Evolutionary conservation across 257 asterid genomes (phyloP).

Genomic region (Forsythia viridissima): DNA sequence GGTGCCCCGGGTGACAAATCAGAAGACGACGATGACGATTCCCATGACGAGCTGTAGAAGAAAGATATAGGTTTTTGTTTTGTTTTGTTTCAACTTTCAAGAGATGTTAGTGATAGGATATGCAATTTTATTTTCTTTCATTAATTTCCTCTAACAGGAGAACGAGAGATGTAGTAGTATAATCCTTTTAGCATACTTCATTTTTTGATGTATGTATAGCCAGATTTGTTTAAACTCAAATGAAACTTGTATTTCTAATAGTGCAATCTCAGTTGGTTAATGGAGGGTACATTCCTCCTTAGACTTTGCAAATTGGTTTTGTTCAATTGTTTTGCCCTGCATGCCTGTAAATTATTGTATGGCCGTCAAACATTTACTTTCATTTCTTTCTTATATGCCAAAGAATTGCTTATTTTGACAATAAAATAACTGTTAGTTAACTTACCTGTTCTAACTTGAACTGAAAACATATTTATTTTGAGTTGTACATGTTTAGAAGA

Average conservation of each 20-base stretch:
- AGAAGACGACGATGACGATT: constrained; percentile 53
- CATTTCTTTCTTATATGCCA: no score
- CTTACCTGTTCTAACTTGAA: no score
- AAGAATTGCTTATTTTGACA: no score
- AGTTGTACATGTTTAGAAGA: no score
- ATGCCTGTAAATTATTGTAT: no score
- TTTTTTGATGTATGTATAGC: neutral
- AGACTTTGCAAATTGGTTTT: no score
- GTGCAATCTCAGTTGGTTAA: neutral
- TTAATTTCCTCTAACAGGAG: neutral
- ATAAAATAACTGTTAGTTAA: no score
- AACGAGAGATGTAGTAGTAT: neutral
- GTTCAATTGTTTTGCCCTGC: no score
- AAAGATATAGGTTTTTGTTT: neutral
- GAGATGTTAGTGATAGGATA: neutral
- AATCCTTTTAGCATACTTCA: neutral
- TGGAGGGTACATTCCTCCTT: no score
- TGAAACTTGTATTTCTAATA: neutral
- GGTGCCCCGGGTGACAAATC: constrained; percentile 48
- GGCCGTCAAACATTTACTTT: no score
- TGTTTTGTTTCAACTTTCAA: neutral
- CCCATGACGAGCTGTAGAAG: constrained; percentile 65
- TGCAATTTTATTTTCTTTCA: neutral
- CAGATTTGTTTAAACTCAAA: neutral
- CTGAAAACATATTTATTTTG: no score